Evolutionary conservation across 73 alveolate genomes (phyloP), one percentile per base, ranked within the genome.

Genomic region (Paramecium caudatum): DNA sequence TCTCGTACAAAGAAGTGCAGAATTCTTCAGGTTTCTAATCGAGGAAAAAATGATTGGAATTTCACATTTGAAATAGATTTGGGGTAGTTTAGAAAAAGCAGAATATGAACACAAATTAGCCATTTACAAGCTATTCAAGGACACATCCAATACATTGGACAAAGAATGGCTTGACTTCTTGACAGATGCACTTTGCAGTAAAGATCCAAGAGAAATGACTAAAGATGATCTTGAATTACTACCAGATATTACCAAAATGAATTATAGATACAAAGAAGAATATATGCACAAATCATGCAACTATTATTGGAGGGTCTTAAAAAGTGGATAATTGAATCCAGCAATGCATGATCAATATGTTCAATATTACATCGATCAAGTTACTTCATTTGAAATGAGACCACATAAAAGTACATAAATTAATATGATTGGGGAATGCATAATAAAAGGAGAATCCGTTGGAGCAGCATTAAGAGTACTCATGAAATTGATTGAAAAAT

Each of bases 1-100:
- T 78, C 82, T 96, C 21, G 95, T 96, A 2, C 90, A 95, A 63
- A 93, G 98, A 61, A 41, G 97, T 17, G 94, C 90, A 19, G 97
- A 95, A 25, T 70, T 96, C 39, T 81, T 96, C 23, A 95, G 91
- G 62, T 91, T 96, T 21, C 47, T 96, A 25, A 46, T 96, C 0
- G 82, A 61, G 15, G 92, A 90, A 45, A 95, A 94, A 63, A 47
- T 92, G 82, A 91, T 96, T 0, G 63, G 74, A 2, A 82, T 82
- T 13, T 82, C 47, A 8, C 94, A 96, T 33, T 91, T 96, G 13
- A 93, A 95, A 46, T 46, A 85, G 15, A 69, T 95, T n/a, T 96
- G 99, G 98, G 36, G 39, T 12, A 83, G 92, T 17, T 47, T 96
- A 4, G 92, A 92, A 19, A 81, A 86, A 19, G 96, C 92, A 25